Evolutionary conservation across 257 asterid genomes (phyloP), one percentile per base, ranked within the genome.

Genomic region (Parsonsia alboflavescens): DNA sequence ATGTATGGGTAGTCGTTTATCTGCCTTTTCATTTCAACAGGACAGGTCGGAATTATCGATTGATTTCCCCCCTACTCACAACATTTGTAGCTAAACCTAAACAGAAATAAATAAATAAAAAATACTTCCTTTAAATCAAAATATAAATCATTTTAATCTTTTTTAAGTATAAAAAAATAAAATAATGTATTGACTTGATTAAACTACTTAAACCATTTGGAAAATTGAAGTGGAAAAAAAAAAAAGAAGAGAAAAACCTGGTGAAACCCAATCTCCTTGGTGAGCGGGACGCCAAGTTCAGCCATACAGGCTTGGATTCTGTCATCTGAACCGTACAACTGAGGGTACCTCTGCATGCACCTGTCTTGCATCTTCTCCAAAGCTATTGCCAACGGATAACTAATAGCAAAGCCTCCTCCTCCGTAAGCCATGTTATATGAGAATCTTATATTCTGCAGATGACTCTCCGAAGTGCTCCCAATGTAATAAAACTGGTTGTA

Each of bases 381-480:
- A 21, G 80, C 82, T 28, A 44, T 75, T 1, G 86, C 87, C 75
- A 85, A 62, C 22, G 84, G 80, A 49, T 78, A 83, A 19, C 89
- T 83, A 21, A 86, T 67, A n/a, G 85, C 87, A 53, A 86, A 75
- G 8, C 87, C 87, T 0, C 84, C 87, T 1, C 87, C 87, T 0
- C 89, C 89, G 57, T 71, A 86, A 42, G 84, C 89, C 89, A 83
- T 85, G 46, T 74, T 75, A 49, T 76, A 82, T 4, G 87, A 80
- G 19, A 85, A 85, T 11, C 41, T 36, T 7, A 79, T 75, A 54
- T 81, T 83, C 22, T 86, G 89, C 46, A 78, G n/a, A 72, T 83
- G 86, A 6, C 77, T 81, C 49, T 86, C 87, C 7, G 85, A 82
- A 36, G 77, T 78, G 22, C 81, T 63, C 8, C 87, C 87, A 0